A percentile compares a stretch with the other conserved stretches of the same genome.
Evolutionary conservation across 2,329 filamentous ascomycete genomes (phyloP).

Genomic region (Rachicladosporium sp.): DNA sequence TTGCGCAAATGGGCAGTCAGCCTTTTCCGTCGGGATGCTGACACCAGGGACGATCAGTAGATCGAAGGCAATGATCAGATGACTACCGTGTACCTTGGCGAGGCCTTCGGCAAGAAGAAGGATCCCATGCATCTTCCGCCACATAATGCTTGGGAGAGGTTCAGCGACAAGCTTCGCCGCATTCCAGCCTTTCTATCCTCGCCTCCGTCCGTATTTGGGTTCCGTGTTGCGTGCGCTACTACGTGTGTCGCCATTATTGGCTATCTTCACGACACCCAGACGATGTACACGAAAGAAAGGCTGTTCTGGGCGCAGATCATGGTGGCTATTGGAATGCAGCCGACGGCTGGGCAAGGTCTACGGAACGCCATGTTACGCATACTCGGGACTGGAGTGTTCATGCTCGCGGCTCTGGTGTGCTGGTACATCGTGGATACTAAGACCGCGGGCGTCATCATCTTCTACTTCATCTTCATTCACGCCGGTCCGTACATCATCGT

Average conservation of each 20-base stretch:
- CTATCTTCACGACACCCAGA: constrained; percentile 50
- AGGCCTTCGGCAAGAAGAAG: constrained; percentile 49
- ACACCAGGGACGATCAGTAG: constrained; percentile 41
- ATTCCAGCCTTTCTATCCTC: constrained; percentile 51
- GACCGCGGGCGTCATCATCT: constrained; percentile 52
- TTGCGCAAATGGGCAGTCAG: constrained; percentile 52
- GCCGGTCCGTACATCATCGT: constrained; percentile 54
- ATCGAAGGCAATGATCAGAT: constrained; percentile 37
- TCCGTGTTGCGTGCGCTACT: constrained; percentile 59
- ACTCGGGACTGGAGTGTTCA: constrained; percentile 51
- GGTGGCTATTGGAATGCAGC: constrained; percentile 54
- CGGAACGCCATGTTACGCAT: constrained; percentile 58
- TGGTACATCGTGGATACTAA: constrained; percentile 61
- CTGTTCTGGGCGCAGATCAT: constrained; percentile 72
- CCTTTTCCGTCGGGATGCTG: constrained; percentile 41
- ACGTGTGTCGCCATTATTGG: constrained; percentile 59
- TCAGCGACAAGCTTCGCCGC: constrained; percentile 48
- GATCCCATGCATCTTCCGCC: constrained; percentile 66
- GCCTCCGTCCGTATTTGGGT: constrained; percentile 54
- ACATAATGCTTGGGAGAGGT: constrained; percentile 44
- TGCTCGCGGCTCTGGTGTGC: constrained; percentile 49
- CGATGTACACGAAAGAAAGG: constrained; percentile 57
- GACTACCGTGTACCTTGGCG: constrained; percentile 49
- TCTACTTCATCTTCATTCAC: constrained; percentile 57
- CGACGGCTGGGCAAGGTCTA: constrained; percentile 55